A percentile compares a stretch with the other conserved stretches of the same genome.
Evolutionary conservation across 2,329 filamentous ascomycete species (phyloP).

Genomic region (Lecanoromycetidae sp.): DNA sequence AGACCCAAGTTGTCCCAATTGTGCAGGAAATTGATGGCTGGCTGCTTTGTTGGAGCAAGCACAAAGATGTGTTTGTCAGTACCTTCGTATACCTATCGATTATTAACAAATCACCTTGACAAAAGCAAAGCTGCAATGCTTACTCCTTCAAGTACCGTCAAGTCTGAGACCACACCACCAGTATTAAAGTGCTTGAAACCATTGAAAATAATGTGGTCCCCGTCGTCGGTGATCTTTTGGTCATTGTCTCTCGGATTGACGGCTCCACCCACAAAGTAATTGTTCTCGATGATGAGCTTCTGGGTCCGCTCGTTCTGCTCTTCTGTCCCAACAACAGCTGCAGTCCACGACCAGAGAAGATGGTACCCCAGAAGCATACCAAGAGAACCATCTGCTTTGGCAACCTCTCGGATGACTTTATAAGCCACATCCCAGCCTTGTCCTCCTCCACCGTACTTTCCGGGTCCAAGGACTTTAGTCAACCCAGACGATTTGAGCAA

Average conservation of each 20-base stretch:
- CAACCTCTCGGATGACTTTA: conserved; percentile 48
- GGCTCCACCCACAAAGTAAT: conserved; percentile 54
- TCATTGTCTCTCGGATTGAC: conserved; percentile 55
- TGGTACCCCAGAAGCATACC: conserved; percentile 57
- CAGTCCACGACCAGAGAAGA: conserved; percentile 50
- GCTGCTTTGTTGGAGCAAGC: conserved; percentile 45
- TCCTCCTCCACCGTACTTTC: conserved; percentile 41
- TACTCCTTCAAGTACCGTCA: conserved; percentile 54
- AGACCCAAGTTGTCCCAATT: conserved; percentile 56
- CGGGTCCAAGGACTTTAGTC: conserved; percentile 39
- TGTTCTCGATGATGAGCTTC: conserved; percentile 48
- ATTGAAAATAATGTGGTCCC: conserved; percentile 46
- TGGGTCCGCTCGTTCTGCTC: conserved; percentile 48
- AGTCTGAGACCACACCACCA: conserved; percentile 52
- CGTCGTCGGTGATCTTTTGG: conserved; percentile 43
- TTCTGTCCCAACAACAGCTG: conserved; percentile 46
- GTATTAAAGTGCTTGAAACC: conserved; percentile 57
- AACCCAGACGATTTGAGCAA: conserved; percentile 42
- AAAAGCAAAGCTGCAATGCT: background rate
- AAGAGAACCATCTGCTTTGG: conserved; percentile 52
- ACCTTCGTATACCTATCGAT: conserved; percentile 10
- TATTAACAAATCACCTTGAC: background rate
- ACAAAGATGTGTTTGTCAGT: conserved; percentile 45
- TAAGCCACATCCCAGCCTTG: conserved; percentile 46
- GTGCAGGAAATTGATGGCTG: conserved; percentile 42